Percentiles rank a stretch among this genome's conserved stretches.
phyloP scores from a whole-genome alignment of 1,284 basidiomycete genomes.

The Malassezia sp. region DNA sequence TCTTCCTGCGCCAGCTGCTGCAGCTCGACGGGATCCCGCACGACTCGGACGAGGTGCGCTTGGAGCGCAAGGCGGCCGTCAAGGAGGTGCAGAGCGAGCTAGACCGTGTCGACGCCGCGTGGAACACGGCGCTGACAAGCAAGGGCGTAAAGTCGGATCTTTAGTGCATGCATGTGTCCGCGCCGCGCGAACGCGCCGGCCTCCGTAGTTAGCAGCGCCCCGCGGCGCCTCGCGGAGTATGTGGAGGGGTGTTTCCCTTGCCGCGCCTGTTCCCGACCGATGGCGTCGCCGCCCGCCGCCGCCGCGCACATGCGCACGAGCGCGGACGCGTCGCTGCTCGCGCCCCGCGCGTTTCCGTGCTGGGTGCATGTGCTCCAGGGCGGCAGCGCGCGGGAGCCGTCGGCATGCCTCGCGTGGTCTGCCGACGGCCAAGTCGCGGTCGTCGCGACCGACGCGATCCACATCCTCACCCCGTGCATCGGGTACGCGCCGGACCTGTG shows the following conservation, averaged over 20 bases:
- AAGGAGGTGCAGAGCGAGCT: slow-evolving; percentile 37
- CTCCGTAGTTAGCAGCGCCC: too few relatives aligned
- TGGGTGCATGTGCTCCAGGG: neutral
- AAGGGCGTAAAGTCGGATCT: slow-evolving; percentile 14
- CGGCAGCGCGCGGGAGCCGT: slow-evolving; percentile 5
- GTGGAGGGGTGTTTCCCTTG: too few relatives aligned
- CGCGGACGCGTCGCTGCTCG: too few relatives aligned
- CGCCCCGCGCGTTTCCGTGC: too few relatives aligned
- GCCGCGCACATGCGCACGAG: too few relatives aligned
- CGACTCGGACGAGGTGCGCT: slow-evolving; percentile 30
- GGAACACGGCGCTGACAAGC: slow-evolving; percentile 20
- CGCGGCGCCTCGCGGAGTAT: too few relatives aligned
- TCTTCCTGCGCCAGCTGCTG: slow-evolving; percentile 35
- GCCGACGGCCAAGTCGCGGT: slow-evolving; percentile 10
- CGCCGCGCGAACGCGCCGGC: too few relatives aligned
- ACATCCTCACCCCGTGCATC: slow-evolving; percentile 11
- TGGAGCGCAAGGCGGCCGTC: slow-evolving; percentile 35
- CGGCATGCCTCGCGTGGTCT: slow-evolving; percentile 6
- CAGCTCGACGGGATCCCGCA: slow-evolving; percentile 32
- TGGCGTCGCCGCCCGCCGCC: too few relatives aligned
- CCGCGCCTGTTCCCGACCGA: too few relatives aligned
- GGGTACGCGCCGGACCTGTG: neutral
- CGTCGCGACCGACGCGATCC: slow-evolving; percentile 3
- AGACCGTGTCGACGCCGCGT: slow-evolving; percentile 40
- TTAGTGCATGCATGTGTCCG: too few relatives aligned